Conservation (phyloP, 108 stramenopile genomes). For the Thalassiosira profunda region DNA sequence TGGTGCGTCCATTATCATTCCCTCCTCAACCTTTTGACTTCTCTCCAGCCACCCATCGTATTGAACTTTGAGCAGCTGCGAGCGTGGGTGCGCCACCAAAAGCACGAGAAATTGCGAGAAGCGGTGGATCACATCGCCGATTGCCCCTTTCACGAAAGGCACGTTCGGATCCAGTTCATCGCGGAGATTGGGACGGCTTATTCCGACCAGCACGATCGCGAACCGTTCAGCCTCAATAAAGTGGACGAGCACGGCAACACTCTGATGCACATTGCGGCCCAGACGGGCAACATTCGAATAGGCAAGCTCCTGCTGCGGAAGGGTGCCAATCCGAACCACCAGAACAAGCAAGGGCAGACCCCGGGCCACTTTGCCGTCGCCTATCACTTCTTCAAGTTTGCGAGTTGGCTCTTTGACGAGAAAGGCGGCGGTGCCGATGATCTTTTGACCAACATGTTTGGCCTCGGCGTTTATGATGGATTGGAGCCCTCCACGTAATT, state of each 20-base stretch:
- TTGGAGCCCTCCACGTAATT: conserved; percentile 40
- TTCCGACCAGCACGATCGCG: conserved; percentile 60
- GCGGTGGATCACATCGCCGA: conserved; percentile 69
- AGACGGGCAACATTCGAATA: conserved; percentile 78
- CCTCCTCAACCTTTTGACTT: neutral
- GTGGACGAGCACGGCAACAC: conserved; percentile 88
- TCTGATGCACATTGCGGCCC: conserved; percentile 74
- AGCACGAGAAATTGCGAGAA: conserved; percentile 66
- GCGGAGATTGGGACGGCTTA: conserved; percentile 81
- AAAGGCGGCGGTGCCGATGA: conserved; percentile 66
- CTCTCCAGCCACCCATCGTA: neutral
- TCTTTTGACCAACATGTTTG: conserved; percentile 67
- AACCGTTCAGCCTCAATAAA: conserved; percentile 79
- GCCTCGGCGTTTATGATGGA: conserved; percentile 84
- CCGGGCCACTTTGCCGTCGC: conserved; percentile 88
- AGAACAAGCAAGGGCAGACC: conserved; percentile 86
- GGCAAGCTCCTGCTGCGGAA: conserved; percentile 71
- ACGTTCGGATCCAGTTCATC: conserved; percentile 65
- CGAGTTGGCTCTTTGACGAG: conserved; percentile 75
- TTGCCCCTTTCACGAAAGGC: conserved; percentile 53
- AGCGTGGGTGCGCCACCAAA: conserved; percentile 68
- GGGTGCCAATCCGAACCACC: conserved; percentile 90
- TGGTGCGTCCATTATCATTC: neutral
- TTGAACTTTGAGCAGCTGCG: conserved; percentile 36
- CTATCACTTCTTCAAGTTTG: conserved; percentile 84